Evolutionary conservation across 2,329 filamentous ascomycete species (phyloP).

Genomic region (Zasmidium citrigriseum): DNA sequence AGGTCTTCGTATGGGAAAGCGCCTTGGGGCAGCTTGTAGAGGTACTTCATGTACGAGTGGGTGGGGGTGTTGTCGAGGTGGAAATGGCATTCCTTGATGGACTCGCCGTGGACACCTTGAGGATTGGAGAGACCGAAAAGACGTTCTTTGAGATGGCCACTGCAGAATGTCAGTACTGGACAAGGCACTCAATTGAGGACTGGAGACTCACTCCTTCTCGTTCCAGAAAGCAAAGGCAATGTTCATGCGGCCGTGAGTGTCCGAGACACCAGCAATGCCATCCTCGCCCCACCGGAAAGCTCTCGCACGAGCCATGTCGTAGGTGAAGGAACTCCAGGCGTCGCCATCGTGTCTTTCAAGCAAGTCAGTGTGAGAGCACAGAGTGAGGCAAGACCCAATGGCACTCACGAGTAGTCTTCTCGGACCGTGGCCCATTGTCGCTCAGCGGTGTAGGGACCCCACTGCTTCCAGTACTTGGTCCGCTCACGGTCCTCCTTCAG

Average conservation of each 20-base stretch:
- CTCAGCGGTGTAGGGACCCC: slow-evolving; percentile 92
- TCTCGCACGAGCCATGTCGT: slow-evolving; percentile 86
- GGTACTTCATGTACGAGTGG: slow-evolving; percentile 97
- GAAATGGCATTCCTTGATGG: slow-evolving; percentile 94
- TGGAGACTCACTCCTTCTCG: slow-evolving; percentile 74
- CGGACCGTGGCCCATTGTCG: slow-evolving; percentile 85
- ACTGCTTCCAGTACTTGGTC: slow-evolving; percentile 96
- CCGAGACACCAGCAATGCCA: slow-evolving; percentile 92
- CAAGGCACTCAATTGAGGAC: background rate
- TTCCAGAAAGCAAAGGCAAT: slow-evolving; percentile 98
- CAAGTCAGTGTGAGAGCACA: slow-evolving; percentile 17
- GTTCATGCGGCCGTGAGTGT: slow-evolving; percentile 88
- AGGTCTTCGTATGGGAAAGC: slow-evolving; percentile 91
- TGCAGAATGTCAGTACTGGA: slow-evolving; percentile 49
- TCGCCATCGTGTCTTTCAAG: slow-evolving; percentile 73
- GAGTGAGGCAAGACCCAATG: background rate
- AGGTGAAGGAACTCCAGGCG: slow-evolving; percentile 95
- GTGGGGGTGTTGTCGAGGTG: slow-evolving; percentile 92
- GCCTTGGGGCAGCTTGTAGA: slow-evolving; percentile 95
- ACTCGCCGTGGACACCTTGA: slow-evolving; percentile 96
- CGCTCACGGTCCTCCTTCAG: slow-evolving; percentile 82
- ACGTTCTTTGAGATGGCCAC: slow-evolving; percentile 90
- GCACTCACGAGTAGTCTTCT: slow-evolving; percentile 73
- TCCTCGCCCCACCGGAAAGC: slow-evolving; percentile 96
- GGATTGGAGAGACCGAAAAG: slow-evolving; percentile 94